phyloP scores from a whole-genome alignment of 768 basidiomycete genomes.

The Mycena galopus region DNA sequence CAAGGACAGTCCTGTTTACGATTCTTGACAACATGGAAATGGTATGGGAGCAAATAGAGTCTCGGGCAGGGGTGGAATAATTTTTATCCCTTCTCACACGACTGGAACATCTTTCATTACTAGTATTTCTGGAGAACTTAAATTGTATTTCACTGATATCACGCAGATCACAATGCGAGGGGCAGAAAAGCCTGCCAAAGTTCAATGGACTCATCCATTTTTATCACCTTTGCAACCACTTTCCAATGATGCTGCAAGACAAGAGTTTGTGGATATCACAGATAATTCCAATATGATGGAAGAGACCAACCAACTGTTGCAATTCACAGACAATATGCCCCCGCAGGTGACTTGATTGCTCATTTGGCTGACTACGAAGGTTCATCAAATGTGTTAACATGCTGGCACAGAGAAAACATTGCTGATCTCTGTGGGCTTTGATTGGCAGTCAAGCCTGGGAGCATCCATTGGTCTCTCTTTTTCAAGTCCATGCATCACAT shows the following conservation, averaged over 20 bases:
- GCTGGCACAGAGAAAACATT: background rate
- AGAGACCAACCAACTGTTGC: background rate
- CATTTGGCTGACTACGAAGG: background rate
- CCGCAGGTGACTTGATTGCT: background rate
- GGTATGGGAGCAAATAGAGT: background rate
- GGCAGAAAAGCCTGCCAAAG: background rate
- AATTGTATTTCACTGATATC: background rate
- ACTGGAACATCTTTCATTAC: background rate
- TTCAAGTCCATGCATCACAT: background rate
- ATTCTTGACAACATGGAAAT: background rate
- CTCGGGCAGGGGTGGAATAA: background rate
- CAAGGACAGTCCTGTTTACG: background rate
- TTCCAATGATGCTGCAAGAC: too few relatives aligned
- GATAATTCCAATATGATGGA: too few relatives aligned
- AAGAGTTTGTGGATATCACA: too few relatives aligned
- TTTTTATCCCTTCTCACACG: background rate
- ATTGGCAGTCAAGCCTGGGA: background rate
- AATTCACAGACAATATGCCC: background rate
- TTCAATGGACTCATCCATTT: background rate
- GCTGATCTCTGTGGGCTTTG: background rate
- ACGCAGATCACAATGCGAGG: background rate
- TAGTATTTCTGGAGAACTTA: background rate
- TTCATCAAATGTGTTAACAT: background rate
- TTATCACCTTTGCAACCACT: background rate
- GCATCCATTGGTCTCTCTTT: background rate